Base-by-base conservation (phyloP, 192 early-diverging fungal species). In the Podila clonocystis region DNA sequence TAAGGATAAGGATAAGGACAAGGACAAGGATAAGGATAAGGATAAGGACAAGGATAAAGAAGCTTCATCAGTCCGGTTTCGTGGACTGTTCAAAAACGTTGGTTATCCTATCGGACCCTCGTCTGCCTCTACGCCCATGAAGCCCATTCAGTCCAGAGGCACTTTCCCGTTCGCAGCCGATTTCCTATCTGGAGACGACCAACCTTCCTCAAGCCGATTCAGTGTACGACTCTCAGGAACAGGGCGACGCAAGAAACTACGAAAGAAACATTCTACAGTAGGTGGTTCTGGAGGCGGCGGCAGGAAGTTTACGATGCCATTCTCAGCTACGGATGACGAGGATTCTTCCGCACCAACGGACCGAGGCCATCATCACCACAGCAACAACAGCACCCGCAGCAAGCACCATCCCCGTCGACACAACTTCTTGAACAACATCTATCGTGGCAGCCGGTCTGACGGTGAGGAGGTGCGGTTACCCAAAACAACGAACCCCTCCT, bases 141-240 rank as follows among this genome's bases (percentile, higher is more conserved):
- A 60, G 31, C 58, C 69, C 19, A 31, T 63, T 5, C 63, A 67
- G 55, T 15, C 69, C 8, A 50, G 66, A 4, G 50, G 67, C 24
- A 57, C 70, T 15, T 67, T 72, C n/a, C 67, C 66, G 3, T 26
- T 62, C 3, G 31, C 55, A 33, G 70, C 69, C 11, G 77, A 73
- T 55, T 80, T 73, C 57, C 61, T 80, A 4, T 80, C 77, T 0
- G 77, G 77, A 2, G 77, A 80, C 41, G 77, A 80, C 24, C 77
- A 80, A 49, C 67, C 77, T 9, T 65, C 68, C 2, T 30, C 70
- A 9, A 68, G 34, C 22, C 45, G 49, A 9, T 73, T 80, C 28
- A 55, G 52, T 22, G 52, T 55, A 55, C 50, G 60, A 17, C 31
- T 80, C 13, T n/a, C 45, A 20, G 70, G 65, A 8, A 33, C 76